Evolutionary conservation across 1,284 basidiomycete species (phyloP), one percentile per base, ranked within the genome.

Genomic region (Tylopilus orsonianus): DNA sequence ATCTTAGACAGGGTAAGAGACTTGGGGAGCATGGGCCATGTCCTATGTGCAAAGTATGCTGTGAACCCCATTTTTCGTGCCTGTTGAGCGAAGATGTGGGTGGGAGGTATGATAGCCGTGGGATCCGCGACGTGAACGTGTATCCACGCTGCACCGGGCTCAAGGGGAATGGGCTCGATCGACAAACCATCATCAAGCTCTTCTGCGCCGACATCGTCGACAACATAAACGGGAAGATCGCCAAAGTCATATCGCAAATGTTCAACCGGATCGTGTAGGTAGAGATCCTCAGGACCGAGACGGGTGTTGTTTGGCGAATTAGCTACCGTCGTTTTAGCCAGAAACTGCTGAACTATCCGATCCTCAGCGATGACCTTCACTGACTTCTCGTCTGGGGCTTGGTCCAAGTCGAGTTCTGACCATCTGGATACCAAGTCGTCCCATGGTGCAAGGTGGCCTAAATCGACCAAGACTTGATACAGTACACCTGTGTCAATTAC

Each of bases 171-270:
- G 2, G 69, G 57, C 55, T 95, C 90, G 40, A 98, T 64, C 0
- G 94, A 96, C 29, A 99, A 64, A 1, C 93, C 97, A 66, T 99
- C 97, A 61, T 99, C 97, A 23, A 99, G 78, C 66, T 99, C 97
- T 57, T 87, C 72, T 0, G 97, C 95, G 5, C 61, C 65, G 0
- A 75, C 62, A 56, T 94, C 91, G 64, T 99, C 97, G 47, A 99
- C 87, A 16, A 97, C 89, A 66, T 87, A 98, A 1, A 94, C 92
- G 0, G 83, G 83, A 47, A 89, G 68, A 51, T 83, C 60, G 10
- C 89, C 90, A 66, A 93, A 97, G 68, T 98, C 96, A 60, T 91
- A 83, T 5, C 94, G 85, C 2, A 92, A 66, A 19, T 75, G 68
- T 24, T 85, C 85, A 26, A 83, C 69, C 0, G 78, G 75, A 58